phyloP scores from a whole-genome alignment of 2,329 filamentous ascomycete genomes.

The Colletotrichum salicis region DNA sequence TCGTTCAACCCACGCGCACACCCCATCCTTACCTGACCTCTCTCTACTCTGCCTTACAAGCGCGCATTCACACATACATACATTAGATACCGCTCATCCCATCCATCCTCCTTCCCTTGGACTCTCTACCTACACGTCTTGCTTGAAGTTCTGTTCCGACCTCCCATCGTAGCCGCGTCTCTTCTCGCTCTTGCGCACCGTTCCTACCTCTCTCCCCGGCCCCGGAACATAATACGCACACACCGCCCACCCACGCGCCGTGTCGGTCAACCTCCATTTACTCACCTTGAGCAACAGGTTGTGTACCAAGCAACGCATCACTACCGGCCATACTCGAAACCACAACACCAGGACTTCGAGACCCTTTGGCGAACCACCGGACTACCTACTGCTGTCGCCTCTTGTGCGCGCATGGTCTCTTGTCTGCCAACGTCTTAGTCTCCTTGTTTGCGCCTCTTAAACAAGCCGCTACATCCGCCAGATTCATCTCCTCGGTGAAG shows the following conservation, averaged over 20 bases:
- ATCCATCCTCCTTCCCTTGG: constrained; percentile 24
- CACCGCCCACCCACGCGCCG: background rate
- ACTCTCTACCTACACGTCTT: background rate
- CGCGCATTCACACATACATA: constrained; percentile 29
- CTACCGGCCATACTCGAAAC: background rate
- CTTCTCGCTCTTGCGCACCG: background rate
- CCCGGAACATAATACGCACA: background rate
- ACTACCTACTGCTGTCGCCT: background rate
- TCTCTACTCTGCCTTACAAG: constrained; percentile 14
- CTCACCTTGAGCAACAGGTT: constrained; percentile 18
- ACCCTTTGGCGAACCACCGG: constrained; percentile 1
- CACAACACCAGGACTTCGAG: background rate
- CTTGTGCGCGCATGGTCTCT: constrained; percentile 16
- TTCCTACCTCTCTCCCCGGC: background rate
- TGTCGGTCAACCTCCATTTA: constrained; percentile 9
- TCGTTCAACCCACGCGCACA: constrained; percentile 19
- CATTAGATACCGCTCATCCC: constrained; percentile 36
- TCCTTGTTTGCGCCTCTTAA: constrained; percentile 2
- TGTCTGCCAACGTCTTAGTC: background rate
- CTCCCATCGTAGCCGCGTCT: background rate
- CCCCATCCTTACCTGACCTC: constrained; percentile 18
- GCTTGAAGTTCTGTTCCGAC: constrained; percentile 3
- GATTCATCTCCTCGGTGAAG: background rate
- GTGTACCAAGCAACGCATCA: background rate
- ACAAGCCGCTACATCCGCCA: constrained; percentile 6